Base-by-base conservation (phyloP, 75 land plant species). In the Selaginella tamariscina region DNA sequence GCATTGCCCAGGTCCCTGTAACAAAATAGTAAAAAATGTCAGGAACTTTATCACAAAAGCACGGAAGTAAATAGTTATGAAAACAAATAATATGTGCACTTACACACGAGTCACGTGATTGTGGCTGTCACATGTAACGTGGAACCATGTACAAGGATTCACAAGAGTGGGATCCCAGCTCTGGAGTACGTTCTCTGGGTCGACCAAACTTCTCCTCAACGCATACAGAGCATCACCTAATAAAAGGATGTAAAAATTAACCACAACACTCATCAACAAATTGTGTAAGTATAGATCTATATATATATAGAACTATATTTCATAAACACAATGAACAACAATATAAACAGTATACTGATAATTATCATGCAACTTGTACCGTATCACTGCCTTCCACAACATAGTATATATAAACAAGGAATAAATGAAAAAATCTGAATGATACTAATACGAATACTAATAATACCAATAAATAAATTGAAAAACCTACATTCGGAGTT, bases 131-230 rank as follows among this genome's bases (percentile, higher is more conserved):
- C 97, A 91, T 11, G 97, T 90, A 83, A 90, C 82, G 73, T 90
- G 96, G 65, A 90, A 90, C 96, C 96, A 90, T 8, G 96, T 90
- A 59, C 97, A 91, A 28, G 97, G 97, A 70, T 84, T 88, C 44
- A 91, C 97, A 26, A 91, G 83, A 1, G 83, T 91, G 2, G 87
- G 94, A 75, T 91, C 97, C 97, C 97, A 91, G 81, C 97, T 91
- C 75, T 88, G 85, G 15, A 91, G 74, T 24, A 91, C 95, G 73
- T 86, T 88, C 32, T 82, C 82, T 24, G 97, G 97, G 67, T 91
- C 97, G 54, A 79, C 75, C 54, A 91, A 67, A 75, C 94, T 85
- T 69, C 82, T 71, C 33, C 94, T 71, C 8, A 91, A 71, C 20
- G 87, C 77, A 71, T 82, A 83, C 0, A 91, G 85, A 21, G 94